Conservation (phyloP, 805 yeast genomes). For the Saturnispora gosingensis region DNA sequence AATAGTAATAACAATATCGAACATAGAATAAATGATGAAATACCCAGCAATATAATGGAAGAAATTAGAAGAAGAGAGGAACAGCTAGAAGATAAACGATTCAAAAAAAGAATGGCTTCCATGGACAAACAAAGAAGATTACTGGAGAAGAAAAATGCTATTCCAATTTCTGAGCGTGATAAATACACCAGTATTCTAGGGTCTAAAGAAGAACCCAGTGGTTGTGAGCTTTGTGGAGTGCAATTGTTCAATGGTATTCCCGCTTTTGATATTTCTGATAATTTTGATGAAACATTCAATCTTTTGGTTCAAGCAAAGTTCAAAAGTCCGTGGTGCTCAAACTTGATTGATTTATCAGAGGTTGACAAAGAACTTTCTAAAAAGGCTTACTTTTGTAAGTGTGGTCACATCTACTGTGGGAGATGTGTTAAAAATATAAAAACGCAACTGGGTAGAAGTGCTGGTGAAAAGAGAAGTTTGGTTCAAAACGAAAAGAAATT, state of each 20-base stretch:
- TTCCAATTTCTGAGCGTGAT: conserved; percentile 11
- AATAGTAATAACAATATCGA: neutral
- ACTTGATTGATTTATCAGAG: conserved; percentile 34
- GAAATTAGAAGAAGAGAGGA: conserved; percentile 23
- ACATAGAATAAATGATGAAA: conserved; percentile 13
- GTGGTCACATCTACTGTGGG: conserved; percentile 88
- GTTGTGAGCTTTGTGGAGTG: conserved; percentile 65
- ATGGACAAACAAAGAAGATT: conserved; percentile 12
- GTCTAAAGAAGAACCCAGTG: conserved; percentile 20
- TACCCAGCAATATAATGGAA: conserved; percentile 24
- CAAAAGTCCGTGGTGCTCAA: conserved; percentile 59
- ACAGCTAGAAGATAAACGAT: conserved; percentile 20
- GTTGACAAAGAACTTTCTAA: conserved; percentile 53
- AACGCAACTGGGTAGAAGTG: conserved; percentile 13
- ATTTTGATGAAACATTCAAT: conserved; percentile 15
- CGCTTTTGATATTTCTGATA: conserved; percentile 18
- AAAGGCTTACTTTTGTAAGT: conserved; percentile 53
- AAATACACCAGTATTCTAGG: conserved; percentile 24
- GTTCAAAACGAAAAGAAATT: conserved; percentile 16
- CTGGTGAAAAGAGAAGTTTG: conserved; percentile 11
- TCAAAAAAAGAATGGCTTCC: conserved; percentile 13
- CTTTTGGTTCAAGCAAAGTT: conserved; percentile 22
- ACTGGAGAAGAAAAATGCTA: conserved; percentile 13
- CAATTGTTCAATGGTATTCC: conserved; percentile 70
- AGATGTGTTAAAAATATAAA: conserved; percentile 66